Evolutionary conservation across 768 basidiomycete species (phyloP), one percentile per base, ranked within the genome.

Genomic region (Galerina marginata): DNA sequence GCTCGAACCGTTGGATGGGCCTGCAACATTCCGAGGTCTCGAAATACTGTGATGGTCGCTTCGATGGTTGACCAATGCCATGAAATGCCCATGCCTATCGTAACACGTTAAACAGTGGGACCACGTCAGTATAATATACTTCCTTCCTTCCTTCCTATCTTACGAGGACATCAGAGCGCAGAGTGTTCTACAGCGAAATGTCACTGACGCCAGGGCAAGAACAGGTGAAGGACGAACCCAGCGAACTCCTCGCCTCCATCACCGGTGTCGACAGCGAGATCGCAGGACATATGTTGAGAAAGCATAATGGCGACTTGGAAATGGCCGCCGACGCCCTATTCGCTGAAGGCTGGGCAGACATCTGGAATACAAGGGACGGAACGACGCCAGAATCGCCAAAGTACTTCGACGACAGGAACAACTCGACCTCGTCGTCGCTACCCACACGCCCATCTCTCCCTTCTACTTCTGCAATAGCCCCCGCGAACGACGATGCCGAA

Each of bases 291-390:
- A 79, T 90, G 16, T 76, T 89, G 56, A 77, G 83, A 55, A 87
- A 87, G 70, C 80, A 85, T 70, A 81, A 82, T 39, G 86, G 88
- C 23, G 78, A 90, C 61, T 73, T 83, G 54, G 77, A 83, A 50
- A 84, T 82, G 68, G 85, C 86, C 11, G 85, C 79, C 0, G 79
- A 79, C 47, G 86, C 86, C 2, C 75, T 87, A 9, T 62, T 87
- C 10, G 74, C 77, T n/a, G 85, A 85, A 3, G 82, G 85, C 60
- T 75, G 72, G 38, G 83, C 79, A 42, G 66, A 61, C 55, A 58
- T 54, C 12, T 68, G 70, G 66, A 67, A 68, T 20, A 33, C 64
- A 4, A 65, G 67, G 48, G 62, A 66, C 37, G 58, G 67, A 55
- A 72, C 69, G 40, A 73, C 73, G 1, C 72, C 73, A 46, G 71